Evolutionary conservation across 441 rosid genomes (phyloP).

Genomic region (Mallotus japonicus): DNA sequence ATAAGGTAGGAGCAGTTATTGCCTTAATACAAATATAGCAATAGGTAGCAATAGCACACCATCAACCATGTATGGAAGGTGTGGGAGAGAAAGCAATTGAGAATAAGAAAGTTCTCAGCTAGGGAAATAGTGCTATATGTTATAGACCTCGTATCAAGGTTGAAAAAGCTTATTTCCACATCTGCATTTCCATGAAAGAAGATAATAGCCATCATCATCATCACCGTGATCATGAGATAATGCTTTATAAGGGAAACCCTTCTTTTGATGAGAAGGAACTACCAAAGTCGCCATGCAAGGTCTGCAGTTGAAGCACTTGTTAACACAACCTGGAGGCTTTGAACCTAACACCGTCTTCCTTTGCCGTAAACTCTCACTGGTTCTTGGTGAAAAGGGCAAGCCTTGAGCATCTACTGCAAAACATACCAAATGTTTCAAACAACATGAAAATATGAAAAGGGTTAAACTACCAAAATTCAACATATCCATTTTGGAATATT

Average conservation of each 20-base stretch:
- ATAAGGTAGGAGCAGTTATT: too few species aligned
- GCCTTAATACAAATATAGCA: too few species aligned
- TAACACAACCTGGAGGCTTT: slow-evolving; percentile 65
- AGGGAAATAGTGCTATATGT: neutral
- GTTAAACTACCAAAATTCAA: neutral
- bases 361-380: slow-evolving; percentile 25
- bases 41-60: too few species aligned
- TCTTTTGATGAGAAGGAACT: slow-evolving; percentile 32
- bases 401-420: slow-evolving; percentile 12
- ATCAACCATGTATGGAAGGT: too few species aligned
- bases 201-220: slow-evolving; percentile 53
- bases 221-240: slow-evolving; percentile 3
- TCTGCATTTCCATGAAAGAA: slow-evolving; percentile 72
- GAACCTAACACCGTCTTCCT: slow-evolving; percentile 57
- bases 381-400: neutral
- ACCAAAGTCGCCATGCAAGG: slow-evolving; percentile 66
- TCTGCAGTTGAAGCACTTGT: slow-evolving; percentile 65
- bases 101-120: too few species aligned
- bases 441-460: neutral
- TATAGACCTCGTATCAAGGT: slow-evolving; percentile 31
- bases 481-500: neutral
- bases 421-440: neutral
- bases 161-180: slow-evolving; percentile 61
- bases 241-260: slow-evolving; percentile 12
- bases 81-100: too few species aligned